Base-by-base conservation (phyloP, 305 asterid species). In the Plantago coronopus region DNA sequence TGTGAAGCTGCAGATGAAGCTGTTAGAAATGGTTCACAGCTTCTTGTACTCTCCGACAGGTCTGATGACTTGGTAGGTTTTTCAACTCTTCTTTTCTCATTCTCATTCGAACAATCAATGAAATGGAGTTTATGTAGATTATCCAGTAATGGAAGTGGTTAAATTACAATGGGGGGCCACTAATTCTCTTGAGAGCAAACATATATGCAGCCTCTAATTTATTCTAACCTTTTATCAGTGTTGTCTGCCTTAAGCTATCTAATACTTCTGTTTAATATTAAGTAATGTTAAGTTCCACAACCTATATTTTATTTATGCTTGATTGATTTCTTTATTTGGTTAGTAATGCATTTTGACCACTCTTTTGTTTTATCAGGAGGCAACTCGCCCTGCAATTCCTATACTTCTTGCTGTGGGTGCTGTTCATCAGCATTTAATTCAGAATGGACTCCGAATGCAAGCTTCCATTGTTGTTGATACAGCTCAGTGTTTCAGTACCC, bases 1-100 rank as follows among this genome's bases (percentile, higher is more conserved):
- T 93, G 99, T 76, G 97, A 93, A 85, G 94, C 91, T 63, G 99
- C 99, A 55, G 97, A 93, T 78, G 97, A 93, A 81, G 99, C 99
- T 65, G 99, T 93, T 63, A 85, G 99, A 85, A 89, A 77, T 79
- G 97, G 99, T 64, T 81, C 94, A 59, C 97, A 93, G 76, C 87
- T 93, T 78, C 99, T 93, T 74, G 76, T 93, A 78, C 91, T 93
- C 68, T 87, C 97, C 38, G 99, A 93, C 79, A 87, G 96, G 79
- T 76, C 85, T 69, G 96, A 89, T 72, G 97, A 93, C 61, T 84
- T 82, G 86, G 99, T 93, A 76, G 65, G 94, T 15, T 50, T 69
- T 73, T 64, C 48, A 18, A 5, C 29, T 25, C 29, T 25, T 25
- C 29, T 5, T 15, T 14, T 14, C n/a, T 23, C 19, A 10, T 7